phyloP scores from a whole-genome alignment of 1,139 yeast species.

The Suhomyces taliae region DNA sequence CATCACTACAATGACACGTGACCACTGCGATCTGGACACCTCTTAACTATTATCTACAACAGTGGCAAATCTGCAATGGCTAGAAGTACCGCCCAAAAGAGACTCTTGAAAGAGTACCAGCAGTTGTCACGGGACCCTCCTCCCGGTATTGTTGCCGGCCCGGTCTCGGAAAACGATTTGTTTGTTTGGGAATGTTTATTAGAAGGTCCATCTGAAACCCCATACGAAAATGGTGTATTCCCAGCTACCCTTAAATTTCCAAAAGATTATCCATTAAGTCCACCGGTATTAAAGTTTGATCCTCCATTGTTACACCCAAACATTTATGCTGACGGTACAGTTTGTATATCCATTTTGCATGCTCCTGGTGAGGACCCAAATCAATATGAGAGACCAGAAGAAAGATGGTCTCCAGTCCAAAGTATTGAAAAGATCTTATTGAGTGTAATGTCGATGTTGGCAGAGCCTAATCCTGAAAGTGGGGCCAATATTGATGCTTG shows the following conservation, averaged over 20 bases:
- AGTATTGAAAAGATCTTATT: slow-evolving; percentile 91
- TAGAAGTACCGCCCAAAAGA: slow-evolving; percentile 73
- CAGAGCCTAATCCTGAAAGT: slow-evolving; percentile 94
- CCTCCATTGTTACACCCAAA: slow-evolving; percentile 92
- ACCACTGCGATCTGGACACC: not conserved
- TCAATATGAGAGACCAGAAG: slow-evolving; percentile 92
- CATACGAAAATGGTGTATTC: slow-evolving; percentile 91
- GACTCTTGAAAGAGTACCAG: slow-evolving; percentile 85
- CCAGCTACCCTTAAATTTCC: slow-evolving; percentile 86
- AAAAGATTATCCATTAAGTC: slow-evolving; percentile 85
- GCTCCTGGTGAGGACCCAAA: slow-evolving; percentile 98
- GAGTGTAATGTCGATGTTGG: slow-evolving; percentile 93
- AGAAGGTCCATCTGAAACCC: slow-evolving; percentile 92
- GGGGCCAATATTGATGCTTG: slow-evolving; percentile 98
- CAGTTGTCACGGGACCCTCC: slow-evolving; percentile 85
- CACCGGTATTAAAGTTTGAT: slow-evolving; percentile 80
- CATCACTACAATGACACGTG: not conserved
- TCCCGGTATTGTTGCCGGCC: slow-evolving; percentile 95
- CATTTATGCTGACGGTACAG: slow-evolving; percentile 90
- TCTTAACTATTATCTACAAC: too few relatives aligned
- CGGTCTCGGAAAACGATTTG: slow-evolving; percentile 75
- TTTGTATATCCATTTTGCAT: slow-evolving; percentile 91
- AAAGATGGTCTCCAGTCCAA: slow-evolving; percentile 97
- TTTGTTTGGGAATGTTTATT: slow-evolving; percentile 89
- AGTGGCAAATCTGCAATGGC: slow-evolving; percentile 29